A percentile compares a stretch with the other conserved stretches of the same genome.
phyloP scores from a whole-genome alignment of 306 rosid species.

The Ziziphus jujuba region DNA sequence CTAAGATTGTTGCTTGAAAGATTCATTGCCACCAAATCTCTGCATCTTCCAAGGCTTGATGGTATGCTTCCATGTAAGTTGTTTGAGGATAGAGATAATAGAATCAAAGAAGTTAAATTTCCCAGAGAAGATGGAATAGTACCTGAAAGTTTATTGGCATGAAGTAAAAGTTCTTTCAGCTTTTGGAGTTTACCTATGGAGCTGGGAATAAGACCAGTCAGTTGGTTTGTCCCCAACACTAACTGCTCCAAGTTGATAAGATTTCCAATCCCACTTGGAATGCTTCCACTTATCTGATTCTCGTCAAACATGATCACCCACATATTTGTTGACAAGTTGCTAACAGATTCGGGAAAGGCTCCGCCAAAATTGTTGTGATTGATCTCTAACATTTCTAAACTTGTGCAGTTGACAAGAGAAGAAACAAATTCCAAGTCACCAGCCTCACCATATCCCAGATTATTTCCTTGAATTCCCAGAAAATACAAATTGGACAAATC shows the following conservation, averaged over 20 bases:
- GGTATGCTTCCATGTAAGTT: constrained; percentile 9
- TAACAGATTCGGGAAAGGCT: background rate
- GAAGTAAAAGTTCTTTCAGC: fast-evolving
- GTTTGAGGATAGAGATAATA: background rate
- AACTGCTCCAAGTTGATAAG: background rate
- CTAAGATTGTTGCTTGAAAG: constrained; percentile 20
- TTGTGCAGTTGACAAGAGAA: background rate
- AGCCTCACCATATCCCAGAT: background rate
- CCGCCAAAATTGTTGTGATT: background rate
- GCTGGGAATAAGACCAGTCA: background rate
- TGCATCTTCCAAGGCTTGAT: constrained; percentile 15
- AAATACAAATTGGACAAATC: background rate
- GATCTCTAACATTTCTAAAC: fast-evolving
- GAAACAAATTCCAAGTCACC: background rate
- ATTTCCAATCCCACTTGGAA: background rate
- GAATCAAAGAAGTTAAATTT: background rate
- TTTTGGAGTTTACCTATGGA: background rate
- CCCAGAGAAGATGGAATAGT: background rate
- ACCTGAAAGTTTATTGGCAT: background rate
- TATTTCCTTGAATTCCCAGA: background rate
- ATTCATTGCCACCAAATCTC: background rate
- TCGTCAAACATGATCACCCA: fast-evolving
- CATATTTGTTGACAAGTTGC: background rate
- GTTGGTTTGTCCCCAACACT: fast-evolving
- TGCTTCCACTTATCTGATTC: constrained; percentile 9